Evolutionary conservation across 2,329 filamentous ascomycete genomes (phyloP).

Genomic region (Grosmannia huntii): DNA sequence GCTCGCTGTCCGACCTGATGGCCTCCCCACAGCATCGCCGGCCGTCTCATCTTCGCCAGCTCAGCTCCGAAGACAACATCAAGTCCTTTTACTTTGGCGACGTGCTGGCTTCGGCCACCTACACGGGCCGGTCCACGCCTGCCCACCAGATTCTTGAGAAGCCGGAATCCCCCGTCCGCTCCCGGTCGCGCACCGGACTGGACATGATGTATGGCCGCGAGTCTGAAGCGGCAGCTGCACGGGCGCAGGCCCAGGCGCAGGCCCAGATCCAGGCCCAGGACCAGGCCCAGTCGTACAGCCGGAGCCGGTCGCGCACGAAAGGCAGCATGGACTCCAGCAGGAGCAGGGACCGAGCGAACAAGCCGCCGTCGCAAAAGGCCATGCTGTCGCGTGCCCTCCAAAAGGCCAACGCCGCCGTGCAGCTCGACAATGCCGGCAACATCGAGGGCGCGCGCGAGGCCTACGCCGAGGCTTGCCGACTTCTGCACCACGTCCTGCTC

Average conservation of each 20-base stretch:
- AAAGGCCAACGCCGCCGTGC: conserved; percentile 89
- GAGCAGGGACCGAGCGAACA: conserved; percentile 21
- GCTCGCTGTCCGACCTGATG: conserved; percentile 2
- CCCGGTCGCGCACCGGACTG: not conserved
- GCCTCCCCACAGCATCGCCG: conserved; percentile 1
- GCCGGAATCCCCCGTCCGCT: not conserved
- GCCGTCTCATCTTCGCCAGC: conserved; percentile 6
- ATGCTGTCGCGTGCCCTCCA: conserved; percentile 94
- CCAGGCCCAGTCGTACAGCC: conserved; percentile 24
- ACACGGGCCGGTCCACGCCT: not conserved
- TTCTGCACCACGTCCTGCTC: conserved; percentile 78
- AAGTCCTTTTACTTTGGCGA: conserved; percentile 11
- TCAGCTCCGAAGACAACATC: conserved; percentile 11
- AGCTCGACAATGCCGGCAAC: conserved; percentile 92
- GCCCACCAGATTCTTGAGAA: not conserved
- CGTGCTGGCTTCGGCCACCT: not conserved
- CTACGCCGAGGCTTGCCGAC: conserved; percentile 78
- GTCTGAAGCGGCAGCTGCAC: not conserved
- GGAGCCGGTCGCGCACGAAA: conserved; percentile 33
- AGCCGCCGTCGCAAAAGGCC: conserved; percentile 67
- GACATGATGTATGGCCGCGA: not conserved
- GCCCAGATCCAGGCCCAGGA: not conserved
- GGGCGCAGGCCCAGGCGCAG: not conserved
- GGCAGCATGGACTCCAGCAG: conserved; percentile 30
- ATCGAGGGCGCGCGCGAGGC: conserved; percentile 83